Conservation (phyloP, 2,329 filamentous ascomycete species). For the Xylariaceae sp. region DNA sequence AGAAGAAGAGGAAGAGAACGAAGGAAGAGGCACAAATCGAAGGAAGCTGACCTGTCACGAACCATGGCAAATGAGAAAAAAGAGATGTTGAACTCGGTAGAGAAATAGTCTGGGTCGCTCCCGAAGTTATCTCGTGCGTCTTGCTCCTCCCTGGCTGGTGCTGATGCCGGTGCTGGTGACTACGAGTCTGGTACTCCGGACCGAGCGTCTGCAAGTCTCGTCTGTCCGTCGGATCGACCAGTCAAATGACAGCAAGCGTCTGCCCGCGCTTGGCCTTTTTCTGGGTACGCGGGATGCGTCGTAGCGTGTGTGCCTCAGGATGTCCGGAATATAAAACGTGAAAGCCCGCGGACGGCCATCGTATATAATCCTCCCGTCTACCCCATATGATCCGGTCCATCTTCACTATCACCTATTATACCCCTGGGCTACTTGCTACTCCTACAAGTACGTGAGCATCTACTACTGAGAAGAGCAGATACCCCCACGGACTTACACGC, state of each 20-base stretch:
- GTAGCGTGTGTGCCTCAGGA: neutral
- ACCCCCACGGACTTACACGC: neutral
- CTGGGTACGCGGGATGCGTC: conserved; percentile 15
- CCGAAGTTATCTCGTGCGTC: neutral
- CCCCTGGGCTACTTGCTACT: neutral
- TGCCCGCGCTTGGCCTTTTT: conserved; percentile 13
- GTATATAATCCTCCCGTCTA: conserved; percentile 10
- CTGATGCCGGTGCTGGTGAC: neutral
- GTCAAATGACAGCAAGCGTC: conserved; percentile 10
- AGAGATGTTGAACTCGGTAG: neutral
- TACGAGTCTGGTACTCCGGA: conserved; percentile 3
- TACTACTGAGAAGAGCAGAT: neutral
- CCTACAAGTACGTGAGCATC: no score
- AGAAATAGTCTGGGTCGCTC: neutral
- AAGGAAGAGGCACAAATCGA: neutral
- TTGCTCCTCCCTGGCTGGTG: conserved; percentile 1
- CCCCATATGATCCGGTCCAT: conserved; percentile 5
- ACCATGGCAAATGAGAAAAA: neutral
- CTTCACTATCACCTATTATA: neutral
- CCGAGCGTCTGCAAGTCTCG: conserved; percentile 13
- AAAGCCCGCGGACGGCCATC: neutral
- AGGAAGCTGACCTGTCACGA: conserved; percentile 10
- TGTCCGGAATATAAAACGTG: neutral
- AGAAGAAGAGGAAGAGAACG: no score
- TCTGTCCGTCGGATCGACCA: conserved; percentile 12